Base-by-base conservation (phyloP, 1,284 basidiomycete species). In the Blastosporella zonata region DNA sequence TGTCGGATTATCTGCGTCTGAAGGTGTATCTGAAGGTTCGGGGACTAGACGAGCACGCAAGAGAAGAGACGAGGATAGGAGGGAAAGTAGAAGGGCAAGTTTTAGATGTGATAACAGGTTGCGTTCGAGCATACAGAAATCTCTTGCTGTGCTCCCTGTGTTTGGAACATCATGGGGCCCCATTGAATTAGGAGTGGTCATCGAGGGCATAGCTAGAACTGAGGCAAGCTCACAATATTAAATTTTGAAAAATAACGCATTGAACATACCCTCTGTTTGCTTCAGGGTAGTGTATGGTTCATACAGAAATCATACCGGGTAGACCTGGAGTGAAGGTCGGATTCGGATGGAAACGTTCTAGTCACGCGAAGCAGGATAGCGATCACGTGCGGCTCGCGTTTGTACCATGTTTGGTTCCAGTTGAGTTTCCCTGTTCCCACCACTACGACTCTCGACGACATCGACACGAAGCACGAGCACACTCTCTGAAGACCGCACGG, bases 111-210 rank as follows among this genome's bases (percentile, higher is more conserved):
- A 76, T 20, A 88, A 70, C 40, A 85, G 67, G 57, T 88, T 88
- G 44, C 85, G 73, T 63, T 88, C 85, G 8, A 88, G 73, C 84
- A 88, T 86, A 61, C 78, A 82, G 53, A 78, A 86, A 61, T 88
- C 85, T 57, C 86, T 73, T 10, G 81, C 81, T 12, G 71, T 72
- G 56, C 74, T 75, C 22, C 73, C 75, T n/a, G 57, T 58, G 55
- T 76, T 78, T 35, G 67, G 64, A 12, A 74, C 58, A 34, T 68
- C 52, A 36, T 69, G 52, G 27, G 56, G 34, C 21, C 45, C 49
- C 27, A 52, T 37, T 13, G 12, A 9, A 12, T 31, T 12, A 28
- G 37, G 41, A 15, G 31, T 25, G 35, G 22, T 9, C 33, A 39
- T 48, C 21, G 38, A 23, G 5, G 40, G 18, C 43, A 44, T 36